Percentiles rank a stretch among this genome's conserved stretches.
Conservation (phyloP, 2,329 filamentous ascomycete genomes). For the Chaetothyriales sp. region DNA sequence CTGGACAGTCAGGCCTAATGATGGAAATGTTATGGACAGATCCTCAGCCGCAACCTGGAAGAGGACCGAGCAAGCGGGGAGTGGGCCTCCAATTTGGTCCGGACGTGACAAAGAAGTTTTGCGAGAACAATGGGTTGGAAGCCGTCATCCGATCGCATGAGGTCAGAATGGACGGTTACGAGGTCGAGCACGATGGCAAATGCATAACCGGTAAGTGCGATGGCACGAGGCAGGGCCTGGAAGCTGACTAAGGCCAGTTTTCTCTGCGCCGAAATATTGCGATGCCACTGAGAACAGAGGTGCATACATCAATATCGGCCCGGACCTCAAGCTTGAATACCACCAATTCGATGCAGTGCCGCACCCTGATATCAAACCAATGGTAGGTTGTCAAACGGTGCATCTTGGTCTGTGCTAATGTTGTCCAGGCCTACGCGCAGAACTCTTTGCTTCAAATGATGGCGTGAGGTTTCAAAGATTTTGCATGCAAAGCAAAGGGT, state of each 20-base stretch:
- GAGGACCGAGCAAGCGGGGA: slow-evolving; percentile 89
- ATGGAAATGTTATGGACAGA: slow-evolving; percentile 99
- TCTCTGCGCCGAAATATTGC: slow-evolving; percentile 94
- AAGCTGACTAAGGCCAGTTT: slow-evolving; percentile 43
- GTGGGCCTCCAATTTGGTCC: slow-evolving; percentile 95
- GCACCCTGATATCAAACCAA: slow-evolving; percentile 88
- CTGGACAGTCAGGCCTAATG: slow-evolving; percentile 88
- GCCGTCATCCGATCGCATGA: slow-evolving; percentile 96
- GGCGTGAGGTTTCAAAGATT: neutral
- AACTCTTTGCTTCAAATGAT: slow-evolving; percentile 20
- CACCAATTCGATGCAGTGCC: slow-evolving; percentile 93
- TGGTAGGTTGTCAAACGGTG: slow-evolving; percentile 38
- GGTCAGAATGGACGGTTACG: slow-evolving; percentile 98
- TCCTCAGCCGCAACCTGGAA: slow-evolving; percentile 70
- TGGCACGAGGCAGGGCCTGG: slow-evolving; percentile 18
- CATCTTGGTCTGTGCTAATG: slow-evolving; percentile 1
- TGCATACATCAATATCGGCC: slow-evolving; percentile 92
- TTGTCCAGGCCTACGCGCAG: slow-evolving; percentile 32
- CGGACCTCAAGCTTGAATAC: slow-evolving; percentile 82
- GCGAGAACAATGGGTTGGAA: slow-evolving; percentile 85
- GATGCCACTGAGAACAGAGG: slow-evolving; percentile 97
- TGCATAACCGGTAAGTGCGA: slow-evolving; percentile 69
- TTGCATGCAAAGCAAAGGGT: neutral
- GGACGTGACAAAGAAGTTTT: slow-evolving; percentile 91
- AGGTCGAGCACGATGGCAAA: slow-evolving; percentile 87